phyloP scores from a whole-genome alignment of 306 rosid genomes.

The Prunus mira region DNA sequence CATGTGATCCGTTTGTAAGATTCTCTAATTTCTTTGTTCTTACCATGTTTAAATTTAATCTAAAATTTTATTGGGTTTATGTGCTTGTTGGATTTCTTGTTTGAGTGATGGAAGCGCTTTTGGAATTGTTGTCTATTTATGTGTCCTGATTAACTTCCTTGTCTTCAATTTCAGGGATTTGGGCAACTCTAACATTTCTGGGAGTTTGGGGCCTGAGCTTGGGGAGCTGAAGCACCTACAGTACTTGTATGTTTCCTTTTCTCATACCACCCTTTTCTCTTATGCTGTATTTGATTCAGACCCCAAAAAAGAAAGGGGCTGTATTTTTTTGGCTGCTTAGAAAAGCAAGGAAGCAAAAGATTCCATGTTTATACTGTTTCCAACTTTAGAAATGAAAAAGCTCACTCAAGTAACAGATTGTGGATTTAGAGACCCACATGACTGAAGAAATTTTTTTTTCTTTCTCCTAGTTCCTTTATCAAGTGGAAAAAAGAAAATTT shows the following conservation, averaged over 20 bases:
- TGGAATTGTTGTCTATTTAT: not conserved
- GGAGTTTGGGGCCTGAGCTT: conserved; percentile 82
- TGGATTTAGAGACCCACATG: not conserved
- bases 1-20: conserved; percentile 85
- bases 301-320: too few relatives aligned
- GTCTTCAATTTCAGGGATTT: conserved; percentile 71
- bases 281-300: not conserved
- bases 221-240: conserved; percentile 76
- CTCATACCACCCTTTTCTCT: not conserved
- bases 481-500: not conserved
- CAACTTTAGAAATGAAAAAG: not conserved
- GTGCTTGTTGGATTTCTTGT: not conserved
- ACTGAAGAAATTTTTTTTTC: not conserved
- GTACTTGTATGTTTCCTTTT: conserved; percentile 53
- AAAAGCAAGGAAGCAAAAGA: not conserved
- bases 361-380: not conserved
- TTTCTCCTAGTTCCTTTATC: too few relatives aligned
- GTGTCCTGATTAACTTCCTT: not conserved
- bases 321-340: conserved; percentile 7
- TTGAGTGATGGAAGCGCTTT: not conserved
- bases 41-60: not conserved
- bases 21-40: conserved; percentile 1
- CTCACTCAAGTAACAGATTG: not conserved
- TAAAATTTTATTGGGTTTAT: not conserved
- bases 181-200: conserved; percentile 87